Evolutionary conservation across 23 red algal species (phyloP), one percentile per base, ranked within the genome.

Genomic region (Gracilaria caudata): DNA sequence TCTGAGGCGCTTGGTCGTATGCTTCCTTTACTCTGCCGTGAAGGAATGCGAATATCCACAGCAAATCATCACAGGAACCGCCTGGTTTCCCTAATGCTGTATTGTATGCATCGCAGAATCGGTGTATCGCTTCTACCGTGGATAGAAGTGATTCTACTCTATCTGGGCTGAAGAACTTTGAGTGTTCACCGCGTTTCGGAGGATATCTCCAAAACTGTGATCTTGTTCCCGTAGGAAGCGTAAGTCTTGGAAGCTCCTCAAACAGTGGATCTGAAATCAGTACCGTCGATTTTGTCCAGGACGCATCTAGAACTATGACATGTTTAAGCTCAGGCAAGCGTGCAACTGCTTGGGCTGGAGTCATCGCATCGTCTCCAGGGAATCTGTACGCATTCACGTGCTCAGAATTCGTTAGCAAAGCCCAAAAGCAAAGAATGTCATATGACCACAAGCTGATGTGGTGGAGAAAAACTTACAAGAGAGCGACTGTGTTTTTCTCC

Each of bases 21-120:
- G 79, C 60, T 49, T 91, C 58, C 51, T 75, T 81, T 12, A 91
- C 78, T 47, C 76, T 53, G 24, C 87, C 77, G 64, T 91, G 78
- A 40, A 82, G 43, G 46, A 81, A 91, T 32, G 87, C 56, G 74
- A 91, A 91, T 45, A 91, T 63, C 87, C 87, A 91, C 4, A 91
- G 57, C 77, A 91, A 35, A 35, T 91, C 49, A 55, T 91, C 87
- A 30, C 75, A 81, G 7, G 16, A 24, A 20, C 87, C 87, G 17
- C 44, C 26, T 25, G 49, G 24, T 59, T 46, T 46, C 11, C 87
- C 77, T 63, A n/a, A 37, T 11, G 87, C 87, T 64, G 7, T 47
- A 23, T 77, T 77, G 49, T 82, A 91, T 10, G 38, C 77, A 19
- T 81, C 68, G 33, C 76, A 81, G 74, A 91, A 91, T 20, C 78